These are phyloP conservation scores for Pelargonium australe DNA, from an alignment of 441 rosid genomes.

Conservation along the genomic window DNA sequence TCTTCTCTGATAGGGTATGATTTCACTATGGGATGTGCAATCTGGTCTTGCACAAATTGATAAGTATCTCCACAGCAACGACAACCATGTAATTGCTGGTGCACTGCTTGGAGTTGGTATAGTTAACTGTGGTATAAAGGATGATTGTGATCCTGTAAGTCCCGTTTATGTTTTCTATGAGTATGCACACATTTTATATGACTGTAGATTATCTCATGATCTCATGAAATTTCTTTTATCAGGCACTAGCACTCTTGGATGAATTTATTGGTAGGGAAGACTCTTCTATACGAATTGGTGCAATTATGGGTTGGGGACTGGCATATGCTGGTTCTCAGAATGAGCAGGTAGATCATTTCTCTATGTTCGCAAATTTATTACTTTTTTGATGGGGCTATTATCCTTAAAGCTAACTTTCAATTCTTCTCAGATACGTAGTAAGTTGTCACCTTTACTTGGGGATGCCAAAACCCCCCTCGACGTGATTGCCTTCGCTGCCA, in stretches of 20 bases:
- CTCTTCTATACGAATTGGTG: conserved; percentile 75
- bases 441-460: conserved; percentile 55
- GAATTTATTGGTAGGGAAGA: conserved; percentile 71
- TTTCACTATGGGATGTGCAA: conserved; percentile 89
- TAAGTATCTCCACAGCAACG: conserved; percentile 79
- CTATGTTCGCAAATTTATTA: background rate
- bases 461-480: conserved; percentile 75
- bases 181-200: background rate
- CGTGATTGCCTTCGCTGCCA: conserved; percentile 79
- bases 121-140: conserved; percentile 69
- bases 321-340: conserved; percentile 94
- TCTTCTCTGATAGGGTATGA: conserved; percentile 66
- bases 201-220: background rate
- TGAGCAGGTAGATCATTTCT: conserved; percentile 47
- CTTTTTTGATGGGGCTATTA: background rate
- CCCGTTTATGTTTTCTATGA: conserved; percentile 7
- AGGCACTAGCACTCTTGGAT: conserved; percentile 86
- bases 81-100: conserved; percentile 79
- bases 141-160: conserved; percentile 93
- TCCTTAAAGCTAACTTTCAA: background rate
- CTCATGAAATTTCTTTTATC: conserved; percentile 26
- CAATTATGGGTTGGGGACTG: conserved; percentile 92
- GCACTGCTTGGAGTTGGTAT: conserved; percentile 94
- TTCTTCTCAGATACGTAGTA: conserved; percentile 47
- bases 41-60: conserved; percentile 86